A percentile compares a stretch with the other conserved stretches of the same genome.
phyloP scores from a whole-genome alignment of 2,329 filamentous ascomycete species.

The Pezicula carpinea region DNA sequence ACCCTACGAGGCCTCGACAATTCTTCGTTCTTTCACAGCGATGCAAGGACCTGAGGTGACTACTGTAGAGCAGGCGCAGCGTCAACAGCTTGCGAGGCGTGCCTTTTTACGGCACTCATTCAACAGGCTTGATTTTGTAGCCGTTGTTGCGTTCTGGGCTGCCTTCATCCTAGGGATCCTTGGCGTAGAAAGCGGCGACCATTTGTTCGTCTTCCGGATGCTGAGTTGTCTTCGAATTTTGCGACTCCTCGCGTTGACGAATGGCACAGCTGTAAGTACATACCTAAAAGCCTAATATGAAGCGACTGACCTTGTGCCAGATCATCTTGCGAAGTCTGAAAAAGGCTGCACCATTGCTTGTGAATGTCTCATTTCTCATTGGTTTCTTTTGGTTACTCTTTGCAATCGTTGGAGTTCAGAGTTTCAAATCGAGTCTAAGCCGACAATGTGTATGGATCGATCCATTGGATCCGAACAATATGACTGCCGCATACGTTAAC shows the following conservation, averaged over 20 bases:
- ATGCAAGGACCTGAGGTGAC: conserved; percentile 56
- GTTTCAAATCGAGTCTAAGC: conserved; percentile 80
- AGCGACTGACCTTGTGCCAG: conserved; percentile 33
- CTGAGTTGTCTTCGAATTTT: conserved; percentile 91
- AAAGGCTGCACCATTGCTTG: conserved; percentile 84
- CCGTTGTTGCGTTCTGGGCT: conserved; percentile 93
- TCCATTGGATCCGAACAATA: conserved; percentile 50
- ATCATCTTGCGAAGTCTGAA: conserved; percentile 94
- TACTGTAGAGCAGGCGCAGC: conserved; percentile 73
- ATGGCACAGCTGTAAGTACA: conserved; percentile 75
- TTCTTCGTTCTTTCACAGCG: conserved; percentile 42
- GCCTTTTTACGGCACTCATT: conserved; percentile 94
- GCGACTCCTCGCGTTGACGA: conserved; percentile 84
- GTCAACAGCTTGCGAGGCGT: conserved; percentile 79
- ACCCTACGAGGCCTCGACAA: conserved; percentile 18
- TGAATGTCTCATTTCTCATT: conserved; percentile 91
- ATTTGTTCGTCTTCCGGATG: conserved; percentile 93
- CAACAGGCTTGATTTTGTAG: conserved; percentile 91
- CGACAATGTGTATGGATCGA: conserved; percentile 77
- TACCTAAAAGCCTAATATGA: background rate
- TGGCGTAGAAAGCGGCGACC: conserved; percentile 62
- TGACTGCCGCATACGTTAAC: conserved; percentile 52
- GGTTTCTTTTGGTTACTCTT: conserved; percentile 98
- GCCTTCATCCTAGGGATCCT: conserved; percentile 70
- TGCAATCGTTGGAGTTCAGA: conserved; percentile 93